Evolutionary conservation across 2,329 filamentous ascomycete genomes (phyloP), one percentile per base, ranked within the genome.

Genomic region (Aureobasidium leucospermi): DNA sequence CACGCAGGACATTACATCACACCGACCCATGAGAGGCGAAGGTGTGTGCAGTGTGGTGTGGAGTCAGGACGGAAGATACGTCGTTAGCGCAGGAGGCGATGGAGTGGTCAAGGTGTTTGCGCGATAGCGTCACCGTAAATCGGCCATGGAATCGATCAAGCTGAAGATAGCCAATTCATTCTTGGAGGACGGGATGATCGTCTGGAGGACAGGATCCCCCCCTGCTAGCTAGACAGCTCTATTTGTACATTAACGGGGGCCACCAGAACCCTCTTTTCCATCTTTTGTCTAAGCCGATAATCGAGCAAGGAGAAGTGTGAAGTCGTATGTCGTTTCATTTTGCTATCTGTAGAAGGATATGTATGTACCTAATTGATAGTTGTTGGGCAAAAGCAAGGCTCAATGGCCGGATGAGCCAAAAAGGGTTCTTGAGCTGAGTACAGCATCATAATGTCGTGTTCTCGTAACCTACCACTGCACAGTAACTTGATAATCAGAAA

Each of bases 1-100:
- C 76, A 94, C 89, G 4, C 94, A 99, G 73, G 94, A 97, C 72
- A 90, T 99, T 67, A 95, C 91, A 2, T 90, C 85, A 62, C 92
- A 97, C 74, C 85, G 94, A 42, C 83, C 95, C 65, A 96, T 97
- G 92, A 85, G 94, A 55, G 94, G 93, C 51, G 94, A 99, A 72
- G 94, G 94, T 23, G 90, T 97, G 7, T 97, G 93, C 74, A 84
- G 87, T 15, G 93, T 96, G 4, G 89, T 94, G 16, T 99, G 94
- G 94, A 96, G 91, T 70, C 88, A 91, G 67, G 94, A 99, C 70
- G 92, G 93, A 36, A 84, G 91, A 65, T 94, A 94, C 83, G 92
- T 99, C 39, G 90, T 97, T 60, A 95, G 90, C 67, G 93, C 88
- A 39, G 94, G 94, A 42, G 94, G 94, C 11, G 94, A 99, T 72